These are phyloP conservation scores for Plenodomus biglobosus DNA, from an alignment of 2,329 filamentous ascomycete species.

Conservation along the genomic window DNA sequence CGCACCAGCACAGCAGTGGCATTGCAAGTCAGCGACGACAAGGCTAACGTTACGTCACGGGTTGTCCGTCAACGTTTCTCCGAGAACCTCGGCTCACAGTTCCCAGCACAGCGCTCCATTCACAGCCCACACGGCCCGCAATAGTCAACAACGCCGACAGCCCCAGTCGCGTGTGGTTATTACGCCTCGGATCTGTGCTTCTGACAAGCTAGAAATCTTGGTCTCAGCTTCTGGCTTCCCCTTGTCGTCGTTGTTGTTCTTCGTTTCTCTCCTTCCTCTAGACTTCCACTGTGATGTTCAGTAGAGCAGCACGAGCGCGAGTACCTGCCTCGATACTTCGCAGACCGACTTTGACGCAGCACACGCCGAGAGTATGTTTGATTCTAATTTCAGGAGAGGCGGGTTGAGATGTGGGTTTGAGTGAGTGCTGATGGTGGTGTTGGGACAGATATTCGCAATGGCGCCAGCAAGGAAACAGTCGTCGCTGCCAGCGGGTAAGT, in stretches of 20 bases:
- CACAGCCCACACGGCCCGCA: constrained; percentile 5
- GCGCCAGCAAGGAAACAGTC: constrained; percentile 47
- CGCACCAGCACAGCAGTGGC: no score
- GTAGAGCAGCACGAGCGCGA: constrained; percentile 45
- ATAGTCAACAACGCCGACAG: constrained; percentile 13
- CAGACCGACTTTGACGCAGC: constrained; percentile 31
- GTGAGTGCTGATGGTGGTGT: constrained; percentile 10
- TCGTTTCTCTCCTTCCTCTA: constrained; percentile 5
- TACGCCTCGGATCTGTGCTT: constrained; percentile 22
- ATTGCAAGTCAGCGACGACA: no score
- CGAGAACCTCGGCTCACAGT: constrained; percentile 21
- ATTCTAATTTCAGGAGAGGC: background rate
- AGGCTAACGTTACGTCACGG: constrained; percentile 9
- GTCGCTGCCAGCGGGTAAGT: constrained; percentile 50
- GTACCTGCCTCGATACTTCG: constrained; percentile 43
- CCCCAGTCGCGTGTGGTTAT: constrained; percentile 21
- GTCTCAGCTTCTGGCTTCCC: constrained; percentile 8
- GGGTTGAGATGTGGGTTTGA: background rate
- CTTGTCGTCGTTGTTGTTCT: constrained; percentile 9
- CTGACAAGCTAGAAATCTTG: constrained; percentile 16
- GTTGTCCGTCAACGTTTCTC: constrained; percentile 5
- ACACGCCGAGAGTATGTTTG: constrained; percentile 35
- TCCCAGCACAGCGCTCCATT: constrained; percentile 7
- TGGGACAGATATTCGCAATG: constrained; percentile 39
- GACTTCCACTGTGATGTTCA: constrained; percentile 41